Base-by-base conservation (phyloP, 345 rosid genomes). In the Toxicodendron radicans region DNA sequence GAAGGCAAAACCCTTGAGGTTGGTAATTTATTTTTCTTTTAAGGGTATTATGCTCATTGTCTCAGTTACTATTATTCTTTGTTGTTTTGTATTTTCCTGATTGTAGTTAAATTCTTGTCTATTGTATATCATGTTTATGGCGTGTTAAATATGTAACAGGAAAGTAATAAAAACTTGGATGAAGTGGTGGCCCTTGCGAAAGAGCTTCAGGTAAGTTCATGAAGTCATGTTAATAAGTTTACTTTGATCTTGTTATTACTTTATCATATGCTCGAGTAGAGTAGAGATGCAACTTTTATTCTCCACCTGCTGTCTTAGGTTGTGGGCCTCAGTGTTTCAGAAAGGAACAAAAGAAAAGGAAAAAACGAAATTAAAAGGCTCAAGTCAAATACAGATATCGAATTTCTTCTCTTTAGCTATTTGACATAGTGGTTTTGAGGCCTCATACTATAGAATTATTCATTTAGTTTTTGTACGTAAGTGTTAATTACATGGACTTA, bases 171-270 rank as follows among this genome's bases (percentile, higher is more conserved):
- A 69, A 88, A 95, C 79, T 86, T 95, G 85, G 98, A 95, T 85
- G 97, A 93, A 79, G 92, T 93, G 56, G 91, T 95, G 51, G 92
- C 89, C 73, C 97, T 93, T 66, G 98, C 97, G 71, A 91, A 93
- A 83, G 93, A 95, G 76, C 97, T 95, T 68, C 99, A 95, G 83
- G 85, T 85, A 79, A 68, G 17, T 76, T 13, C 63, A 20, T 35
- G 23, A 20, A 23, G n/a, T 21, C 16, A 20, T 48, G 43, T 33
- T 17, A n/a, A 3, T 60, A 13, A 60, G 33, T 61, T 53, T n/a
- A 7, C 68, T 27, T 10, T 0, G 2, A 62, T 32, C 20, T 49
- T 8, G 5, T 58, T 56, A 33, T 46, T 8, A 5, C 45, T 5
- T 38, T 5, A 38, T 59, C 20, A 69, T 69, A 7, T 43, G 27